Evolutionary conservation across 2,329 filamentous ascomycete genomes (phyloP).

Genomic region (Trichophyton benhamiae): DNA sequence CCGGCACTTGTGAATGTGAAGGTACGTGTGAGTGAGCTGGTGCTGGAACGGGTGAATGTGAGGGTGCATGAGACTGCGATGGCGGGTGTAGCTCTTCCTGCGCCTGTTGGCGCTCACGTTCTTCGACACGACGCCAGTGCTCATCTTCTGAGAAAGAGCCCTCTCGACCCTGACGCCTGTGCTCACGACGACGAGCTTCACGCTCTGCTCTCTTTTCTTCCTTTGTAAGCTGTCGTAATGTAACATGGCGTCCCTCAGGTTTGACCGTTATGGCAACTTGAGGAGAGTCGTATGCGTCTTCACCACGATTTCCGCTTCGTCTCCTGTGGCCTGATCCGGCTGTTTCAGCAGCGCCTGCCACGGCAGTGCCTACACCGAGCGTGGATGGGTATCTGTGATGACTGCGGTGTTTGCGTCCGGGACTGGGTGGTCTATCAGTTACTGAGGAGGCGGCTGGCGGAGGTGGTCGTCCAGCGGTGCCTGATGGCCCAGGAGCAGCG

Average conservation of each 20-base stretch:
- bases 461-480: slow-evolving; percentile 17
- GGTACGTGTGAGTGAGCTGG: background rate
- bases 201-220: slow-evolving; percentile 51
- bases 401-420: slow-evolving; percentile 10
- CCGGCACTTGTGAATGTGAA: background rate
- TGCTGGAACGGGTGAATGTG: background rate
- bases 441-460: slow-evolving; percentile 11
- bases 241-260: slow-evolving; percentile 53
- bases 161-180: slow-evolving; percentile 34
- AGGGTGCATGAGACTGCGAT: background rate
- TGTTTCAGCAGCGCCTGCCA: slow-evolving; percentile 19
- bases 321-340: slow-evolving; percentile 21
- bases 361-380: slow-evolving; percentile 23
- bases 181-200: slow-evolving; percentile 40
- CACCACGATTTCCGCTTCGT: slow-evolving; percentile 26
- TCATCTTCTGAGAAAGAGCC: slow-evolving; percentile 32
- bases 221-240: slow-evolving; percentile 48
- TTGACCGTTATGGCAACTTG: slow-evolving; percentile 53
- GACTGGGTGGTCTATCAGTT: slow-evolving; percentile 3
- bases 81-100: background rate
- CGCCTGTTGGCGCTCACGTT: slow-evolving; percentile 34
- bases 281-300: slow-evolving; percentile 40
- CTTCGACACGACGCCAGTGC: slow-evolving; percentile 39
- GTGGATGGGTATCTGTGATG: slow-evolving; percentile 15
- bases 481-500: background rate